A percentile compares a stretch with the other conserved stretches of the same genome.
Evolutionary conservation across 441 rosid genomes (phyloP).

Genomic region (Biscutella laevigata): DNA sequence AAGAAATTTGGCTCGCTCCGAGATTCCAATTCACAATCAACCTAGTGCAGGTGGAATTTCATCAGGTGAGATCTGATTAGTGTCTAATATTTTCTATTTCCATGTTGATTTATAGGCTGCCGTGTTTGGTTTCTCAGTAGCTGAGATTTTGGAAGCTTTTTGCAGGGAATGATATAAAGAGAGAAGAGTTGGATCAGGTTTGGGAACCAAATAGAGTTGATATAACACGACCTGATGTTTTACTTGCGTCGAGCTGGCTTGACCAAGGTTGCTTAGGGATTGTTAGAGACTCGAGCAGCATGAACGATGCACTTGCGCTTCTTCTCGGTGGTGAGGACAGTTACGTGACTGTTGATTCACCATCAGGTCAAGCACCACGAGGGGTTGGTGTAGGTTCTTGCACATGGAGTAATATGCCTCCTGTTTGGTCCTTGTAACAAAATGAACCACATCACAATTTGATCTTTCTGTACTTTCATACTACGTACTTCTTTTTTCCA

Average conservation of each 20-base stretch:
- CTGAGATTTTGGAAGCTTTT: constrained; percentile 1
- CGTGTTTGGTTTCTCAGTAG: constrained; percentile 5
- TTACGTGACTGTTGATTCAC: constrained; percentile 40
- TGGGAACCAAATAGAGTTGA: constrained; percentile 43
- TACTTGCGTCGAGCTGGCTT: constrained; percentile 69
- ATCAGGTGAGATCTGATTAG: constrained; percentile 39
- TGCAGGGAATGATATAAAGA: constrained; percentile 35
- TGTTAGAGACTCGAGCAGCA: constrained; percentile 42
- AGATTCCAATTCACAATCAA: constrained; percentile 54
- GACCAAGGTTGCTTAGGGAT: constrained; percentile 43
- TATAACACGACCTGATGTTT: constrained; percentile 45
- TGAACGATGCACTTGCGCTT: constrained; percentile 53
- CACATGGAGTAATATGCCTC: constrained; percentile 83
- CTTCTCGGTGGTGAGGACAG: constrained; percentile 70
- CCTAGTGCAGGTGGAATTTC: constrained; percentile 52
- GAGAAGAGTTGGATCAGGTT: constrained; percentile 38
- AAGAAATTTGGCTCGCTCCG: constrained; percentile 55
- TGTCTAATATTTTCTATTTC: background rate
- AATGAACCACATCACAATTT: constrained; percentile 13
- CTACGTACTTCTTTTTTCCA: no score
- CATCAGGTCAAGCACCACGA: constrained; percentile 51
- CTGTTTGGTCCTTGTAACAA: constrained; percentile 39
- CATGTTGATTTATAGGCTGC: background rate
- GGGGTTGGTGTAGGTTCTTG: constrained; percentile 51
- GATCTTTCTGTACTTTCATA: constrained; percentile 12